Evolutionary conservation across 1,284 basidiomycete species (phyloP), one percentile per base, ranked within the genome.

Genomic region (Chiua sp.): DNA sequence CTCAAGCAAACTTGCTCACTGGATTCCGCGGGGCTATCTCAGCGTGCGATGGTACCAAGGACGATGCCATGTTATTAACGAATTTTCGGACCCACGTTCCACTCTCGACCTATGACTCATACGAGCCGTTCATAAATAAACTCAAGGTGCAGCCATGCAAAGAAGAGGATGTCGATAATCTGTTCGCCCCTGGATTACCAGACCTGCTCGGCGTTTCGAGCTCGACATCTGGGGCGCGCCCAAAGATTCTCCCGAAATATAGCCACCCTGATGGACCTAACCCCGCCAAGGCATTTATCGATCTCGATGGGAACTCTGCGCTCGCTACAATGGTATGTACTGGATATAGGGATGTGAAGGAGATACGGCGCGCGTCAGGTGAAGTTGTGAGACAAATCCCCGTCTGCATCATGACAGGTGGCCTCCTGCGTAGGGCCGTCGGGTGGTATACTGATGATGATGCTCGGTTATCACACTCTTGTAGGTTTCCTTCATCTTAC

Each of bases 111-210:
- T 70, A 69, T 22, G 59, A 55, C 8, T 22, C 52, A 7, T 72
- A 70, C 48, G 52, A 56, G 30, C 64, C 66, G 7, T 72, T 62
- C 28, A 26, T 66, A 4, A 51, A 59, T 28, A 63, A 60, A 30
- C 65, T 72, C 15, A 35, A 62, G 7, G 33, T 7, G 4, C 52
- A 35, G 6, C 49, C 32, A 7, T 51, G 49, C 32, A 69, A 57
- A 30, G 55, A 58, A 53, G 53, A 47, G n/a, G 55, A 65, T 1
- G 60, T 69, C 39, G 22, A 16, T 26, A 51, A 70, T 23, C 39
- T 70, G 37, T 44, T 68, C 18, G 53, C 66, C 20, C 67, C 66
- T 6, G 67, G 67, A 20, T 46, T 71, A 2, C 68, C 67, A 1
- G 47, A 56, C 28, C 57, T 59, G 57, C 48, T 67, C 12, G 56